Evolutionary conservation across 1,139 yeast species (phyloP).

Genomic region (Taphrina confusa): DNA sequence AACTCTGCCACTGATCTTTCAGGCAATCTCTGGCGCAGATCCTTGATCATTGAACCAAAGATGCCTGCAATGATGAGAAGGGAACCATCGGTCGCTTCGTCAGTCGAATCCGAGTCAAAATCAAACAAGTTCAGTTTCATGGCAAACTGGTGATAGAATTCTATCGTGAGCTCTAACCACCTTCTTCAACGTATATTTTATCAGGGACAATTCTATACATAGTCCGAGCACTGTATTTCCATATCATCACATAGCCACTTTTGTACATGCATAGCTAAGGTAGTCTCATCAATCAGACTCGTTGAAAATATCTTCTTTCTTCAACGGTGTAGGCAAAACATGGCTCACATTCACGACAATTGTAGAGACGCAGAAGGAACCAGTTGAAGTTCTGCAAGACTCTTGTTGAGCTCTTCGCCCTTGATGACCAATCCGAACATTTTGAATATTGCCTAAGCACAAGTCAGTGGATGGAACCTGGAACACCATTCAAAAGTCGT

Average conservation of each 20-base stretch:
- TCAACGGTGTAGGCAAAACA: too few species aligned
- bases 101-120: constrained; percentile 16
- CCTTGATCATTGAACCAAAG: constrained; percentile 30
- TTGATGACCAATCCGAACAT: constrained; percentile 24
- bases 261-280: constrained; percentile 6
- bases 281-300: not conserved
- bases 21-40: constrained; percentile 28
- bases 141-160: constrained; percentile 6
- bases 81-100: constrained; percentile 22
- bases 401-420: constrained; percentile 11
- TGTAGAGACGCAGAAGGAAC: constrained; percentile 29
- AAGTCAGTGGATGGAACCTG: not conserved
- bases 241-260: not conserved
- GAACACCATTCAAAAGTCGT: not conserved
- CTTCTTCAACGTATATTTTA: not conserved
- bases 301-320: too few species aligned
- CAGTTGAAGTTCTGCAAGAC: constrained; percentile 20
- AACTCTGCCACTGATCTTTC: constrained; percentile 23
- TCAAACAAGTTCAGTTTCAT: constrained; percentile 17
- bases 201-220: too few species aligned
- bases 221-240: not conserved
- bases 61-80: constrained; percentile 20
- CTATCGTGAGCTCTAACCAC: not conserved
- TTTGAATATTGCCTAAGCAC: constrained; percentile 18
- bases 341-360: constrained; percentile 13